Base-by-base conservation (phyloP, 169 alveolate species). In the Hammondia hammondi region DNA sequence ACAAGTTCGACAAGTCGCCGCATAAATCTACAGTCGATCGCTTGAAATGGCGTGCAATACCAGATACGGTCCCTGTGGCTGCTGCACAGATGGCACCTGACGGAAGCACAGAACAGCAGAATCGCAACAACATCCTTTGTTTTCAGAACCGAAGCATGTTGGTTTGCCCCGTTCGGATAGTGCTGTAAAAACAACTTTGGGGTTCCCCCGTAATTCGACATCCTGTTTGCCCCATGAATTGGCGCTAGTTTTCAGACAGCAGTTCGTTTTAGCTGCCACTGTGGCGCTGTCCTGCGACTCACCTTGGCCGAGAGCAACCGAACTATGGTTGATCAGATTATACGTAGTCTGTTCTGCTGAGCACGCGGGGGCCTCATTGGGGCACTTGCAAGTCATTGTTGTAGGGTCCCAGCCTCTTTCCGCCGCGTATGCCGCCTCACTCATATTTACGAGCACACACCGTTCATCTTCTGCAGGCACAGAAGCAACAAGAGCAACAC, bases 341-440 rank as follows among this genome's bases (percentile, higher is more conserved):
- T 21, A 77, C 32, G 48, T 32, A 21, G 87, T 52, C 87, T 77
- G 87, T 32, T 77, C 56, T 39, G 39, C 29, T 7, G 87, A 77
- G 87, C 87, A 77, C 17, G 87, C 87, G 46, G 87, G 87, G 6
- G 32, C 48, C 0, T n/a, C 87, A 24, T 77, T 14, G 27, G 87
- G 87, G 87, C 87, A 77, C 29, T 77, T 77, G 87, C 87, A 77
- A 5, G 87, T 37, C 43, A 37, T 39, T 32, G 87, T 77, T 12
- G 0, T 3, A 46, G 87, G 48, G 32, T 77, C 87, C 87, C 87
- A 77, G 27, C 87, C 87, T 32, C 87, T 32, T 17, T 21, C 32
- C 43, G 45, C 48, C 32, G 45, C 2, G 48, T 77, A 77, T 46
- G 24, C 87, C 32, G 9, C 29, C 24, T 19, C 39, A 19, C 32